Conservation (phyloP, 305 asterid genomes). For the Plantago lanceolata region DNA sequence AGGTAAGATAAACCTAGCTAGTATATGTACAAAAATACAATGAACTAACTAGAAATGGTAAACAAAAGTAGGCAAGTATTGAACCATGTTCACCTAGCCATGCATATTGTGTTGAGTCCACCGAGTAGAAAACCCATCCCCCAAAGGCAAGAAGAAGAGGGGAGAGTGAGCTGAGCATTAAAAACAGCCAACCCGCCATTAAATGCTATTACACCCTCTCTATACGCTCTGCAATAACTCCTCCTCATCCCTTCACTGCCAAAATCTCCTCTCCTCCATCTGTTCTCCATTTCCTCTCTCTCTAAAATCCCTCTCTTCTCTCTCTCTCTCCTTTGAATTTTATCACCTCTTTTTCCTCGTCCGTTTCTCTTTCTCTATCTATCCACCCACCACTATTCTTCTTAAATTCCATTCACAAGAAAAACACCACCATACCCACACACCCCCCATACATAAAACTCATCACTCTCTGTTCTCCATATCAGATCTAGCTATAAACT, state of each 20-base stretch:
- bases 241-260: conserved; percentile 47
- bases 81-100: no score
- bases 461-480: neutral
- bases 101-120: no score
- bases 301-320: neutral
- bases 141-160: neutral
- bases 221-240: conserved; percentile 79
- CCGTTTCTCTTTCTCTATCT: conserved; percentile 25
- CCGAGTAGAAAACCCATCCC: no score
- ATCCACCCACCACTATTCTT: conserved; percentile 32
- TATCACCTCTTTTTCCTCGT: conserved; percentile 8
- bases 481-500: neutral
- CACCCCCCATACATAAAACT: conserved; percentile 1
- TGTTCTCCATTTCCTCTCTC: conserved; percentile 21
- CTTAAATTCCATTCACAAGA: conserved; percentile 91
- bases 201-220: conserved; percentile 46
- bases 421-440: conserved; percentile 30
- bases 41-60: no score
- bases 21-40: no score
- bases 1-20: no score
- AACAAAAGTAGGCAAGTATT: no score
- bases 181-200: conserved; percentile 1
- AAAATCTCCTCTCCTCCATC: conserved; percentile 41
- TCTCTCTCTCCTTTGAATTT: conserved; percentile 6
- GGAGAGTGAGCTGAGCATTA: neutral